Base-by-base conservation (phyloP, 768 basidiomycete genomes). In the Calocybe indica region DNA sequence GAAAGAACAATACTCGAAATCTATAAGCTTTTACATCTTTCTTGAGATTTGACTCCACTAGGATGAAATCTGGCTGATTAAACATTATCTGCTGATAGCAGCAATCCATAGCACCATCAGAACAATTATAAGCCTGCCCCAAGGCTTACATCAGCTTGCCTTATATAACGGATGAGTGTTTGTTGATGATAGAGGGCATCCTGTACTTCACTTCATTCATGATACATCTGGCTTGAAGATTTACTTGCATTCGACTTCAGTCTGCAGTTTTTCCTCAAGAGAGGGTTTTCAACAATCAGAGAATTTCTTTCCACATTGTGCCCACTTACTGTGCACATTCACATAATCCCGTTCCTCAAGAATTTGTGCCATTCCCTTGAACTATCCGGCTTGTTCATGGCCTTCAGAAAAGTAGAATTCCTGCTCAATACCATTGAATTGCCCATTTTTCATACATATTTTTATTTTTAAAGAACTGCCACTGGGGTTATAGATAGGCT, bases 21-120 rank as follows among this genome's bases (percentile, higher is more conserved):
- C 55, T 48, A 5, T 37, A 46, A 8, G n/a, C 44, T 22, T 47
- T 13, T 32, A 37, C 46, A 5, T 10, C 15, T 3, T 30, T 44
- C 29, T 53, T 42, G 1, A 62, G 30, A n/a, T 52, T n/a, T 14
- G 53, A 55, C 32, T 54, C 40, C 7, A 40, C 45, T 31, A 56
- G 45, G 6, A 49, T 52, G 50, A 70, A 68, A 46, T 71, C 63
- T 1, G 62, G 62, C 41, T 69, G 56, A 14, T 53, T 58, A 50
- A 48, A 64, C 3, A 70, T 52, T n/a, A 63, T 35, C 1, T 59
- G 51, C 2, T 58, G 54, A 37, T 51, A 60, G 50, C 64, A 68
- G 50, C 67, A 70, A 7, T 47, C 39, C 2, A 42, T 49, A 1
- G 15, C 37, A 3, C 44, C 52, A 8, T 13, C n/a, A 6, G 43